Evolutionary conservation across 2,329 filamentous ascomycete species (phyloP), one percentile per base, ranked within the genome.

Genomic region (Neoarthrinium moseri): DNA sequence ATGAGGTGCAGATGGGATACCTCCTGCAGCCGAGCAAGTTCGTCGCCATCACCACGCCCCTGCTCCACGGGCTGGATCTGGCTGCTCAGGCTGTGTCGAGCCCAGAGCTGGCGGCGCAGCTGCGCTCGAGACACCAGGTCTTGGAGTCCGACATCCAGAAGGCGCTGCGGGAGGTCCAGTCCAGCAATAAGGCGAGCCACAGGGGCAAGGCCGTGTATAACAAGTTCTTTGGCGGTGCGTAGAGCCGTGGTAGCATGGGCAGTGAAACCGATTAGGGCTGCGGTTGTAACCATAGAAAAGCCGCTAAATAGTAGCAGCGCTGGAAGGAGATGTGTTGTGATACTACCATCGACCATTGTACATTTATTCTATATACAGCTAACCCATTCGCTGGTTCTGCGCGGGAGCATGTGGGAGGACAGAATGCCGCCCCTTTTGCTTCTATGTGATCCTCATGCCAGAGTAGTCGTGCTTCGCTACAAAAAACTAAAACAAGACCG

Each of bases 11-110:
- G 38, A 46, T 67, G 57, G 38, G 43, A 23, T 72, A 70, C 53
- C 54, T 75, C 26, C 39, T 38, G 21, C 26, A 59, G 23, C 52
- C 56, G 43, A 66, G 63, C 59, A 63, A 64, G 47, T 71, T 70
- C 47, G 36, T 72, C 15, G 47, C 52, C 34, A 41, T 64, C n/a
- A 63, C 62, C 3, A 50, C 63, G 8, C 69, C 69, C 32, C 56
- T 73, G 22, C 54, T 73, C 40, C 62, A 68, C 56, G 78, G 73
- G 17, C 63, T 81, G 43, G 63, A 69, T 32, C 49, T 71, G 49
- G 73, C 77, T 12, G 59, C 66, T 33, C 59, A 73, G 51, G 61
- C 76, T 12, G 57, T 75, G 34, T 58, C 60, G 39, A 48, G 57
- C n/a, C 54, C 63, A 21, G 61, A 57, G 34, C 57, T 73, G 41